Conservation (phyloP, 345 rosid species). For the Linum tenue region DNA sequence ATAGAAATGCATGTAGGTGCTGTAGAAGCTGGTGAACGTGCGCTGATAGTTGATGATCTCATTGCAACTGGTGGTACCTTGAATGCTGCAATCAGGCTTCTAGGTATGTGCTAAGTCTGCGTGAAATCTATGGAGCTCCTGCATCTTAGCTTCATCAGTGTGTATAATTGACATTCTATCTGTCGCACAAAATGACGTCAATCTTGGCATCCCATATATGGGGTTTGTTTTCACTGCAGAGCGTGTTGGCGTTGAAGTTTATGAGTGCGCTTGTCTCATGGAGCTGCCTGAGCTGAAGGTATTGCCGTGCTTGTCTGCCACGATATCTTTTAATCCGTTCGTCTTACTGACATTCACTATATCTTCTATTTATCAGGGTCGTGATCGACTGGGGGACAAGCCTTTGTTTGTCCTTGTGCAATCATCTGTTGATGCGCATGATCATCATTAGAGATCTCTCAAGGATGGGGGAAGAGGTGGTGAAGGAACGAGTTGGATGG, state of each 20-base stretch:
- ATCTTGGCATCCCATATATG: constrained; percentile 4
- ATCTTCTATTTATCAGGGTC: constrained; percentile 40
- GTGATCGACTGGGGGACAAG: constrained; percentile 61
- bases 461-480: neutral
- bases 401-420: constrained; percentile 73
- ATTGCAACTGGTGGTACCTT: constrained; percentile 97
- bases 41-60: constrained; percentile 80
- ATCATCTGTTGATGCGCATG: constrained; percentile 18
- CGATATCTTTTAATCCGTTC: neutral
- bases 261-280: constrained; percentile 92
- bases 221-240: constrained; percentile 40
- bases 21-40: constrained; percentile 79
- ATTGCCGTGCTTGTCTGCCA: neutral
- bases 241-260: constrained; percentile 76
- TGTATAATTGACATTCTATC: no score
- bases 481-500: neutral
- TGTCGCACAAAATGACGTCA: no score
- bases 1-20: constrained; percentile 99
- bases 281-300: constrained; percentile 87
- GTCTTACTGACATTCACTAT: neutral
- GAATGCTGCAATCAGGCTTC: constrained; percentile 82
- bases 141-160: no score
- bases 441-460: neutral
- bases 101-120: constrained; percentile 36
- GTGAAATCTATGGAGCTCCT: no score